phyloP scores from a whole-genome alignment of 495 filamentous ascomycete genomes.

The Aspergillus incahuasiensis region DNA sequence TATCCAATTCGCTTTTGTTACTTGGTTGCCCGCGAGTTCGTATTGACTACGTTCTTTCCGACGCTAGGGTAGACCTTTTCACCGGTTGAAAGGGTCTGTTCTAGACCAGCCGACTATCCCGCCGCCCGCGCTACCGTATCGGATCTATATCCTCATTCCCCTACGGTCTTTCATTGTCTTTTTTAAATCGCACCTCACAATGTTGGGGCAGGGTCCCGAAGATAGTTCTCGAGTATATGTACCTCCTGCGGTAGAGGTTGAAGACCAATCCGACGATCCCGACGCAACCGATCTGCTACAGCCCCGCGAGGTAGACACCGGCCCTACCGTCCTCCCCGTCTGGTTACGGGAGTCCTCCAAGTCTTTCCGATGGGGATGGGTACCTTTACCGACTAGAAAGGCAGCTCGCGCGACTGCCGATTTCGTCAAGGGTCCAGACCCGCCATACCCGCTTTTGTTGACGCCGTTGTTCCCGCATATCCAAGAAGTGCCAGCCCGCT shows the following conservation, averaged over 20 bases:
- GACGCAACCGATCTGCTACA: slow-evolving; percentile 36
- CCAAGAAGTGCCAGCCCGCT: slow-evolving; percentile 62
- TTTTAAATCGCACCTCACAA: slow-evolving; percentile 16
- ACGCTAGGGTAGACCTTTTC: slow-evolving; percentile 7
- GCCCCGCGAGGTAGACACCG: slow-evolving; percentile 35
- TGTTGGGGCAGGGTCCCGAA: slow-evolving; percentile 35
- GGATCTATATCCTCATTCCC: slow-evolving; percentile 3
- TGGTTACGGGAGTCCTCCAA: slow-evolving; percentile 52
- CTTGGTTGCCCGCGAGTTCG: not conserved
- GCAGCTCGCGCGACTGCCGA: slow-evolving; percentile 43
- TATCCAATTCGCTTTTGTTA: slow-evolving; percentile 9
- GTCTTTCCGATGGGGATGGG: slow-evolving; percentile 50
- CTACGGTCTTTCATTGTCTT: slow-evolving; percentile 13
- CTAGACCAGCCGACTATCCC: slow-evolving; percentile 19
- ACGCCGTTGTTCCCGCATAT: slow-evolving; percentile 62
- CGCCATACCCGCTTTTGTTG: slow-evolving; percentile 60
- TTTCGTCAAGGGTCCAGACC: slow-evolving; percentile 71
- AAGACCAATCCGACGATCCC: slow-evolving; percentile 36
- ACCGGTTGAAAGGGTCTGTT: slow-evolving; percentile 17
- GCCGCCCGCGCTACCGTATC: slow-evolving; percentile 11
- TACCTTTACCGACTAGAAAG: slow-evolving; percentile 47
- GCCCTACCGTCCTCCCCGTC: slow-evolving; percentile 37
- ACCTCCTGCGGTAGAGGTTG: slow-evolving; percentile 32
- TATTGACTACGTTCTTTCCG: not conserved
- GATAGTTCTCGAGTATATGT: slow-evolving; percentile 34